phyloP scores from a whole-genome alignment of 2,329 filamentous ascomycete genomes.

The Fusarium continuum region DNA sequence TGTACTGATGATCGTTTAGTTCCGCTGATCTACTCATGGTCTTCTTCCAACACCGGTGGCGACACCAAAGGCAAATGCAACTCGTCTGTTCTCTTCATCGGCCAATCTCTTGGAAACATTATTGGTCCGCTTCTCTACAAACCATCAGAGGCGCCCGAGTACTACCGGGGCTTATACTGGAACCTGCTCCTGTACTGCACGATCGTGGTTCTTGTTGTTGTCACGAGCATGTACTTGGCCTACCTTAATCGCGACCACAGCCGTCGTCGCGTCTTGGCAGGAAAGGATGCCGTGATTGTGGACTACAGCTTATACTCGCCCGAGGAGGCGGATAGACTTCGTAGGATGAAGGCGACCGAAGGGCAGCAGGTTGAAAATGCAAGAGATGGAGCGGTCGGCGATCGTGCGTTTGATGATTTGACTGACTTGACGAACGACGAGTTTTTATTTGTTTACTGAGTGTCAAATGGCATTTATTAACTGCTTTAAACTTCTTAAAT shows the following conservation, averaged over 20 bases:
- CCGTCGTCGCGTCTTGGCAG: conserved; percentile 59
- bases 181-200: conserved; percentile 68
- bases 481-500: no score
- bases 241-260: conserved; percentile 64
- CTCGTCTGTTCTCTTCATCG: conserved; percentile 68
- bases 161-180: conserved; percentile 60
- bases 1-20: conserved; percentile 40
- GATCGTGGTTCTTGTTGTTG: conserved; percentile 56
- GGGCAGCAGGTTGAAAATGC: background rate
- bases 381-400: conserved; percentile 4
- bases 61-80: conserved; percentile 74
- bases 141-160: conserved; percentile 47
- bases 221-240: conserved; percentile 43
- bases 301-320: conserved; percentile 50
- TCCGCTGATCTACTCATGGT: conserved; percentile 66
- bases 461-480: no score
- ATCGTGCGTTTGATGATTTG: conserved; percentile 26
- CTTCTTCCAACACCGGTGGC: conserved; percentile 67
- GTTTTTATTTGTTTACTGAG: conserved; percentile 31
- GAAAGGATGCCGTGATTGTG: conserved; percentile 64
- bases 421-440: conserved; percentile 38
- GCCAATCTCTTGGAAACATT: conserved; percentile 70
- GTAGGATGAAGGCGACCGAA: conserved; percentile 3
- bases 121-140: conserved; percentile 55
- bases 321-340: conserved; percentile 53